phyloP scores from a whole-genome alignment of 2,329 filamentous ascomycete species.

The Graphilbum sp. region DNA sequence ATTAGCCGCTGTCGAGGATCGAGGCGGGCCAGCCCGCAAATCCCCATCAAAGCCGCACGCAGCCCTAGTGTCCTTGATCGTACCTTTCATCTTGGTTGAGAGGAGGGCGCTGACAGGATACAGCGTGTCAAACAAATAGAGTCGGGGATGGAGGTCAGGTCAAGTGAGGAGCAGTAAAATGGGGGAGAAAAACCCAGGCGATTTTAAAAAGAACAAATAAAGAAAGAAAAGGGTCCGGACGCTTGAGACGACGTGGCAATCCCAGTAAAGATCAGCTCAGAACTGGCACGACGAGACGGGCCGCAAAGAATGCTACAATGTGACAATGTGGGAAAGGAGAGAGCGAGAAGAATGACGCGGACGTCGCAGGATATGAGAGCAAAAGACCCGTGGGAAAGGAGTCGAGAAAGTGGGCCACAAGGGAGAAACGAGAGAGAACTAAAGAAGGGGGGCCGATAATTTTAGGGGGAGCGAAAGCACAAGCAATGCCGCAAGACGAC shows the following conservation, averaged over 20 bases:
- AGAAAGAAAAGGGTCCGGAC: background rate
- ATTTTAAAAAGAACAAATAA: background rate
- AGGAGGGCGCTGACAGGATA: no score
- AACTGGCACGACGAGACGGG: background rate
- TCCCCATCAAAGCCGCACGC: no score
- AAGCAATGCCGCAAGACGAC: no score
- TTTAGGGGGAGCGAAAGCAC: no score
- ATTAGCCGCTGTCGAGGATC: no score
- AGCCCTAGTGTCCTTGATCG: background rate
- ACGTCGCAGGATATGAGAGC: background rate
- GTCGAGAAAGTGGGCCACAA: background rate
- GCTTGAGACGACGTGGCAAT: no score
- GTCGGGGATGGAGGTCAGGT: background rate
- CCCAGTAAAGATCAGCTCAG: no score
- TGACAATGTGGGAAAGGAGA: background rate
- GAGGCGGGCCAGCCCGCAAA: no score
- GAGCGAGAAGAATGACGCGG: background rate
- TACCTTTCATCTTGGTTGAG: constrained; percentile 24
- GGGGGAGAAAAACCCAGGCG: constrained; percentile 5
- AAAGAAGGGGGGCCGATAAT: background rate
- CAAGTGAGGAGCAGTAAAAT: background rate
- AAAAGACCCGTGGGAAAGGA: background rate
- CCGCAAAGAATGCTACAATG: background rate
- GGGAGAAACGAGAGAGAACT: background rate
- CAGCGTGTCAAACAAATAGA: no score